Evolutionary conservation across 495 filamentous ascomycete species (phyloP), one percentile per base, ranked within the genome.

Genomic region (Lepraria neglecta): DNA sequence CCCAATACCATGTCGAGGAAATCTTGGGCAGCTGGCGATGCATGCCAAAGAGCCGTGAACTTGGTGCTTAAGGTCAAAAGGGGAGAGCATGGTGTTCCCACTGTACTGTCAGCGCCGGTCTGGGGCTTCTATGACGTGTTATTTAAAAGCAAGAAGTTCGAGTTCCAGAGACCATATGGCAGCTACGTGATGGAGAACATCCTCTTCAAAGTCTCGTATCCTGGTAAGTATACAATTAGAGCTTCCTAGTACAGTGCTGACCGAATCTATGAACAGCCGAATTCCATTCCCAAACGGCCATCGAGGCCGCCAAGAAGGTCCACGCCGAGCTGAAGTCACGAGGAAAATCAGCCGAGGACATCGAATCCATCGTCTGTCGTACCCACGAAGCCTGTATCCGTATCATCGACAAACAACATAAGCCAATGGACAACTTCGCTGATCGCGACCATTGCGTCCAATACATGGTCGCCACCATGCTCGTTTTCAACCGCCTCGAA

Each of bases 111-210:
- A 24, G 91, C 94, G 10, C 94, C 92, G 21, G 85, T 85, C 60
- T 98, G 94, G 94, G 94, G 94, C 48, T 98, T 97, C 83, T 98
- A 98, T 74, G 94, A 98, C 72, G 91, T 96, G 59, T 80, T 92
- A 59, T 98, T 98, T 81, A 90, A 92, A 80, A 90, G 90, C 76
- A 88, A 92, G 70, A 89, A 88, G 72, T 98, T 98, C 75, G 76
- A 89, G 72, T 97, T 96, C 82, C 94, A 98, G 78, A 85, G 94
- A 53, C 85, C 86, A 48, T 98, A 97, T 70, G 94, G 92, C 67
- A 92, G 87, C 81, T 98, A 98, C 73, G 95, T 98, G 58, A 98
- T 98, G 94, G 94, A 98, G 84, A 98, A 97, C 72, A 89, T 98
- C 51, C 87, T 98, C 52, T 98, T 98, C 83, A 98, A 98, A 82